A percentile compares a stretch with the other conserved stretches of the same genome.
These are phyloP conservation scores for Tetrahymena thermophila DNA, from an alignment of 73 alveolate species.

Conservation along the genomic window DNA sequence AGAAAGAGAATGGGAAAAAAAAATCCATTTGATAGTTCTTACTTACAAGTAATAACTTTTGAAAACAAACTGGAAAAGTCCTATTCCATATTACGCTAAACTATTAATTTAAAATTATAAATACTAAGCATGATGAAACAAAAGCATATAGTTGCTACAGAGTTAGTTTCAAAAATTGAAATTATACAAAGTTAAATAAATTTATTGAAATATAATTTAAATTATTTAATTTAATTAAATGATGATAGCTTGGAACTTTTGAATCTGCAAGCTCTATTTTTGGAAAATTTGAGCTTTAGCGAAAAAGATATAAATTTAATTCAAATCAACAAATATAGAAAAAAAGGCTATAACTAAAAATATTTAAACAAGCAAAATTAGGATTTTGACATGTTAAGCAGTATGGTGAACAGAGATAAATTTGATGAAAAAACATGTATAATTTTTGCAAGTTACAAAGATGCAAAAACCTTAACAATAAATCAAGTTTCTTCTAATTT, in stretches of 20 bases:
- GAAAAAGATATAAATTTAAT: neutral
- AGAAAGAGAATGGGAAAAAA: too few relatives aligned
- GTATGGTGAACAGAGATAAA: neutral
- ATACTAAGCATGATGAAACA: neutral
- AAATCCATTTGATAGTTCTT: too few relatives aligned
- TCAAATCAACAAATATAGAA: neutral
- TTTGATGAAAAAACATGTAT: neutral
- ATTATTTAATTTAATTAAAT: neutral
- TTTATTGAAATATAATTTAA: neutral
- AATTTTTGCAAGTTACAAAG: neutral
- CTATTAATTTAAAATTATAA: neutral
- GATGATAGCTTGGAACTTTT: neutral
- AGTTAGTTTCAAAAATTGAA: neutral
- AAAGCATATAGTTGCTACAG: neutral
- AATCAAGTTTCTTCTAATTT: neutral
- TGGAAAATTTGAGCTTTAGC: neutral
- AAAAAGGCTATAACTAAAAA: neutral
- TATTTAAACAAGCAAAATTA: neutral
- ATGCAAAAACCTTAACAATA: too few relatives aligned
- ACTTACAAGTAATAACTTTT: neutral
- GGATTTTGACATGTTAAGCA: neutral
- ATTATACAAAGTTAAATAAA: neutral
- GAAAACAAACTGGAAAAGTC: neutral
- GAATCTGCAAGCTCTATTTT: neutral
- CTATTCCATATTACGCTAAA: neutral